Conservation (phyloP, 192 early-diverging fungal genomes). For the Coemansia sp. region DNA sequence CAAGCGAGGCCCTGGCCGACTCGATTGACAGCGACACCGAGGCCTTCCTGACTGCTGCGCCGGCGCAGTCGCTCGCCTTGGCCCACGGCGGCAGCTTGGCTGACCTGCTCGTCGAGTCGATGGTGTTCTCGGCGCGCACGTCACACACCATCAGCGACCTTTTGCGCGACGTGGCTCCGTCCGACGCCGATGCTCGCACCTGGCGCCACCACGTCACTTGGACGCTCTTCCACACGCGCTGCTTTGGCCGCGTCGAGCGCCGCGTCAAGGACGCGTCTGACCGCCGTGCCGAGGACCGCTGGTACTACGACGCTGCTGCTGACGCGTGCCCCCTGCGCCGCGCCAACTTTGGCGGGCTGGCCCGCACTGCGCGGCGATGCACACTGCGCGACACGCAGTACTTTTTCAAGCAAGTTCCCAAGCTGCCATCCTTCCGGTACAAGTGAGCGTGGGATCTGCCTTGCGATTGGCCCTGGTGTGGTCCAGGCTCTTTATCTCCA, state of each 20-base stretch:
- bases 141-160: conserved; percentile 59
- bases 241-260: conserved; percentile 60
- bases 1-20: conserved; percentile 55
- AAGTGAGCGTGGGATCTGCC: conserved; percentile 11
- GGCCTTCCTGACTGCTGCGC: conserved; percentile 32
- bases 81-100: conserved; percentile 25
- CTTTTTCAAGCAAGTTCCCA: conserved; percentile 59
- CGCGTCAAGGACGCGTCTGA: conserved; percentile 58
- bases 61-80: conserved; percentile 24
- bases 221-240: conserved; percentile 46
- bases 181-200: conserved; percentile 22
- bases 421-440: conserved; percentile 57
- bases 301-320: conserved; percentile 57
- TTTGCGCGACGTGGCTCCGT: conserved; percentile 48
- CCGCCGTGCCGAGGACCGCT: conserved; percentile 54
- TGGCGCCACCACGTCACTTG: conserved; percentile 51
- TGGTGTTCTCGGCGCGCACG: conserved; percentile 59
- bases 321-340: conserved; percentile 49
- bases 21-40: conserved; percentile 56
- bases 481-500: conserved; percentile 11
- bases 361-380: conserved; percentile 57
- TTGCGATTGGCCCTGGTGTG: background rate
- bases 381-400: conserved; percentile 61
- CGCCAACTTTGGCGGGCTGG: conserved; percentile 56
- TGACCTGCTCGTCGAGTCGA: conserved; percentile 48